Evolutionary conservation across 2,329 filamentous ascomycete species (phyloP).

Genomic region (Fusarium nygamai): DNA sequence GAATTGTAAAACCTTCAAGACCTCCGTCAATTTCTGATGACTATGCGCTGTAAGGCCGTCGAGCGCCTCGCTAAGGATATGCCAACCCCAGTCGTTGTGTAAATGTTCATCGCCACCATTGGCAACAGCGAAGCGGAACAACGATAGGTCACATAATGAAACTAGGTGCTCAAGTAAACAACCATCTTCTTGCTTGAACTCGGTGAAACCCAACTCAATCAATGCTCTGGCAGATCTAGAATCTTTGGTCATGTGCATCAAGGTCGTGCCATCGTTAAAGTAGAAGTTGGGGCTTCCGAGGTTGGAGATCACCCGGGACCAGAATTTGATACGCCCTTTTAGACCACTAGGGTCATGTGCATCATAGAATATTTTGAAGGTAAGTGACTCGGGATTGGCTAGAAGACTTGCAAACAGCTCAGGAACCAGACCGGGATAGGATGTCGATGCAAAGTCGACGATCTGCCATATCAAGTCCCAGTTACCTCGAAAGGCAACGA

Average conservation of each 20-base stretch:
- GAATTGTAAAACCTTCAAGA: neutral
- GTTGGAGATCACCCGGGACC: neutral
- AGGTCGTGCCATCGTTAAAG: neutral
- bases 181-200: neutral
- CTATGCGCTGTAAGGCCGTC: neutral
- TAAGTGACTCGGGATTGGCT: too few relatives aligned
- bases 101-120: neutral
- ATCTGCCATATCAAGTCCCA: neutral
- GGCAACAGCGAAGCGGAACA: neutral
- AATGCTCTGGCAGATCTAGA: neutral
- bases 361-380: neutral
- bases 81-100: neutral
- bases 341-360: neutral
- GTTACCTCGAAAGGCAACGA: accelerated
- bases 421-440: accelerated
- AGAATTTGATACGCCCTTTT: neutral
- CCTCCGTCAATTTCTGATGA: too few relatives aligned
- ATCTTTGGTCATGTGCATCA: neutral
- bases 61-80: neutral
- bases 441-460: neutral
- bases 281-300: neutral
- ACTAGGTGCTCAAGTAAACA: neutral
- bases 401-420: neutral
- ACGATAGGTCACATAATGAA: neutral
- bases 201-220: neutral